These are phyloP conservation scores for Chaetomiaceae sp. DNA, from an alignment of 2,329 filamentous ascomycete genomes.

Conservation along the genomic window DNA sequence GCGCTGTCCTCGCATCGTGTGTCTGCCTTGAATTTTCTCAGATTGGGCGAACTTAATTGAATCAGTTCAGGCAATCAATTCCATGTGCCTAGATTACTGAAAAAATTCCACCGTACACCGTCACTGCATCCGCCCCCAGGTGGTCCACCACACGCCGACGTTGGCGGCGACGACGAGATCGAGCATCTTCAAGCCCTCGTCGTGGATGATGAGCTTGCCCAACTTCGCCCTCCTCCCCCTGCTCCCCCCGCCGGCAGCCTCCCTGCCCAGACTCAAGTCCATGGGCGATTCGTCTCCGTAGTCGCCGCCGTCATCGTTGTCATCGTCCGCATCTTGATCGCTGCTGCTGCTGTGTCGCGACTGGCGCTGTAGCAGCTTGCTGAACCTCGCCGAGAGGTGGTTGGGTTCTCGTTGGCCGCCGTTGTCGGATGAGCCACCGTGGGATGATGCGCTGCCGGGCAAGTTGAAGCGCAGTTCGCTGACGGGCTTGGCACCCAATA, in stretches of 20 bases:
- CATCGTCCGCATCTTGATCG: conserved; percentile 28
- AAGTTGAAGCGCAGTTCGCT: conserved; percentile 91
- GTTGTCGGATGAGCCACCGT: conserved; percentile 35
- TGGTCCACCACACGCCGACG: conserved; percentile 87
- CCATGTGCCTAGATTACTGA: neutral
- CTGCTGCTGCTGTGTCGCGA: conserved; percentile 17
- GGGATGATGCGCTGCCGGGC: conserved; percentile 35
- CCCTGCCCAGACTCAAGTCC: conserved; percentile 70
- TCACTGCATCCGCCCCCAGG: conserved; percentile 58
- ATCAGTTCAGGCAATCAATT: too few species aligned
- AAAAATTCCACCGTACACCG: neutral
- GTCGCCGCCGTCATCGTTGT: conserved; percentile 16
- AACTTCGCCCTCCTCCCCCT: conserved; percentile 84
- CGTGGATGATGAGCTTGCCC: conserved; percentile 83
- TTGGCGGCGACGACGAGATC: conserved; percentile 89
- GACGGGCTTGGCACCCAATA: conserved; percentile 43
- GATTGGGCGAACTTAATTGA: too few species aligned
- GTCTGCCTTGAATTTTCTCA: too few species aligned
- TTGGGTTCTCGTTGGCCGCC: conserved; percentile 31
- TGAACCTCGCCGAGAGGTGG: conserved; percentile 38
- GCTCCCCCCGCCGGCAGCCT: conserved; percentile 80
- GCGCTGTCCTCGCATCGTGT: too few species aligned
- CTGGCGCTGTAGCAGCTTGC: conserved; percentile 34
- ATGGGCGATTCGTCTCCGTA: conserved; percentile 43
- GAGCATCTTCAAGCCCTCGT: conserved; percentile 91